Conservation (phyloP, 75 land plant genomes). For the Azolla pinnata region DNA sequence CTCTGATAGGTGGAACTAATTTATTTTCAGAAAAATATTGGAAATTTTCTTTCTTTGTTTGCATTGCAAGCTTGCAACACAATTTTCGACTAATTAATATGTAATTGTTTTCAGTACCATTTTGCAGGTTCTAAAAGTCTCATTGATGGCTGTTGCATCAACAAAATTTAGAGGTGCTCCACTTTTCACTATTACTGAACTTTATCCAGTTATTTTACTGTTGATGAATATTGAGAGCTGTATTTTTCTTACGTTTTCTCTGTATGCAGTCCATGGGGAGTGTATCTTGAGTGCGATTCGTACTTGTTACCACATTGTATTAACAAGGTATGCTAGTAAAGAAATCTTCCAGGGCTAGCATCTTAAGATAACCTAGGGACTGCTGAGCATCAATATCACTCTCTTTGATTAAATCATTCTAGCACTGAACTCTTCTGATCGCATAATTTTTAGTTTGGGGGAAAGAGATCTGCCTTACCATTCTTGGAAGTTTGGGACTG, state of each 20-base stretch:
- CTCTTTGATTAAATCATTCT: too few species aligned
- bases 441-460: too few species aligned
- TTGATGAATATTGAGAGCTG: background rate
- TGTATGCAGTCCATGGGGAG: slow-evolving; percentile 83
- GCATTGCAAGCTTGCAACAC: too few species aligned
- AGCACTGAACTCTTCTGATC: too few species aligned
- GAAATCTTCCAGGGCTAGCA: too few species aligned
- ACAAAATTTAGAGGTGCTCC: slow-evolving; percentile 66
- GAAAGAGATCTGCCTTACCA: too few species aligned
- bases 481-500: too few species aligned
- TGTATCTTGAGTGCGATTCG: slow-evolving; percentile 71
- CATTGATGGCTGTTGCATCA: slow-evolving; percentile 90
- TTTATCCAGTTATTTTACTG: background rate
- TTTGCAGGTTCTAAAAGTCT: slow-evolving; percentile 91
- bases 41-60: too few species aligned
- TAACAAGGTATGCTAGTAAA: slow-evolving; percentile 71
- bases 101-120: slow-evolving; percentile 52
- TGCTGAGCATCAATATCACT: too few species aligned
- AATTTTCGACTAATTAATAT: too few species aligned
- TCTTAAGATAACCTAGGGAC: too few species aligned
- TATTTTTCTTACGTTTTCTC: background rate
- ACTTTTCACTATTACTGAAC: background rate
- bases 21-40: too few species aligned
- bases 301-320: slow-evolving; percentile 88
- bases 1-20: slow-evolving; percentile 89